Conservation (phyloP, 2,329 filamentous ascomycete genomes). For the Monosporascus sp. region DNA sequence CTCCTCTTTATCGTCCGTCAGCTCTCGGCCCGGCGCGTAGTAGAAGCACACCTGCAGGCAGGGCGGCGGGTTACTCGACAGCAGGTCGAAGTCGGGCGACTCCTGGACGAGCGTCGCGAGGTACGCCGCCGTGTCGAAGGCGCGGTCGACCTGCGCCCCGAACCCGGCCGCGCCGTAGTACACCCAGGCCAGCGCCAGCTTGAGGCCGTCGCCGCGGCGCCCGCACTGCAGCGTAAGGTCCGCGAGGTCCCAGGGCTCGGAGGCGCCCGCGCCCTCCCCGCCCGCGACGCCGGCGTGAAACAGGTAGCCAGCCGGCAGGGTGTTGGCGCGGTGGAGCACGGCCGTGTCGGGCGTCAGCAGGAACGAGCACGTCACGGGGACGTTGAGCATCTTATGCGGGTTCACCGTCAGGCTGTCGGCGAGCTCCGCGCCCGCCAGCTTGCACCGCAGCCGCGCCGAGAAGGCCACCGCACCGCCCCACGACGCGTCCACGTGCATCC, state of each 20-base stretch:
- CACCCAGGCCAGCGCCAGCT: constrained; percentile 82
- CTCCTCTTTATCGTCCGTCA: constrained; percentile 35
- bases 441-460: constrained; percentile 54
- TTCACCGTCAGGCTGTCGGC: constrained; percentile 85
- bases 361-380: constrained; percentile 86
- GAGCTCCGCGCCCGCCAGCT: constrained; percentile 64
- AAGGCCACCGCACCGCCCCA: constrained; percentile 89
- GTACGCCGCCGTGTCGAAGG: constrained; percentile 65
- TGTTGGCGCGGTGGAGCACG: constrained; percentile 79
- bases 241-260: constrained; percentile 79
- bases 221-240: constrained; percentile 94
- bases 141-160: constrained; percentile 61
- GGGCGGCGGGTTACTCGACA: constrained; percentile 72
- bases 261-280: constrained; percentile 26
- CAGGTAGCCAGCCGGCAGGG: constrained; percentile 78
- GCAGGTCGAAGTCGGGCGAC: constrained; percentile 59
- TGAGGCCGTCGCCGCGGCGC: constrained; percentile 76
- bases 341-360: constrained; percentile 72
- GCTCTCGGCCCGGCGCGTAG: constrained; percentile 56
- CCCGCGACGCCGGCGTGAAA: constrained; percentile 57
- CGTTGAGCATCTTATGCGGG: constrained; percentile 96
- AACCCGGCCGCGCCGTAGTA: constrained; percentile 82
- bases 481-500: constrained; percentile 88
- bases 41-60: constrained; percentile 97
- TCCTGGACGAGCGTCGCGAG: constrained; percentile 56